phyloP scores from a whole-genome alignment of 352 stramenopile genomes.

The Globisporangium takayamanum region DNA sequence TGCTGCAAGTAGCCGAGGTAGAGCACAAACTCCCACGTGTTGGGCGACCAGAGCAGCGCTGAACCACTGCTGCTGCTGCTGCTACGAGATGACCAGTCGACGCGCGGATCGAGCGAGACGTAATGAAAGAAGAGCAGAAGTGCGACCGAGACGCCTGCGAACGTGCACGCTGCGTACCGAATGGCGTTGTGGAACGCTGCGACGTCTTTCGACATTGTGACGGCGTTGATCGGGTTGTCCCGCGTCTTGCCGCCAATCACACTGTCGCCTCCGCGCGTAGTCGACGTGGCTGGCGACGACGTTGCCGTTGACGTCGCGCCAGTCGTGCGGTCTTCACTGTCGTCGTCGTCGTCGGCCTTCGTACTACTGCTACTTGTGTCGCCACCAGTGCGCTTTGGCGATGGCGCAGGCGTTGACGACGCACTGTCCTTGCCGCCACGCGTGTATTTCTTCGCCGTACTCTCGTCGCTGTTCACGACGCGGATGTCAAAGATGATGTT shows the following conservation, averaged over 20 bases:
- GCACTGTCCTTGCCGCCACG: constrained; percentile 3
- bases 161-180: constrained; percentile 38
- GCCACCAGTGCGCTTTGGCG: background rate
- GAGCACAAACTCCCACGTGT: constrained; percentile 70
- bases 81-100: constrained; percentile 20
- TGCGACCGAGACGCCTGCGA: constrained; percentile 58
- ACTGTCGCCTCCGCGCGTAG: constrained; percentile 11
- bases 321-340: background rate
- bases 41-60: constrained; percentile 42
- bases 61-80: constrained; percentile 6
- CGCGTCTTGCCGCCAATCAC: constrained; percentile 46
- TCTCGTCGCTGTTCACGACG: constrained; percentile 1
- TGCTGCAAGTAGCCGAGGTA: constrained; percentile 67
- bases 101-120: constrained; percentile 37
- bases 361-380: background rate
- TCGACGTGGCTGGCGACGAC: background rate
- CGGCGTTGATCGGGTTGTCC: constrained; percentile 38
- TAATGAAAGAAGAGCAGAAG: constrained; percentile 62
- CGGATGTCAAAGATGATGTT: constrained; percentile 15
- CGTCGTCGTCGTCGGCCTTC: background rate
- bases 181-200: constrained; percentile 45
- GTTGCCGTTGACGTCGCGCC: background rate
- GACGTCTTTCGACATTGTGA: constrained; percentile 29
- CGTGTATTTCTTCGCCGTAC: constrained; percentile 9
- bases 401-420: background rate